Percentiles rank a stretch among this genome's conserved stretches.
Evolutionary conservation across 2,329 filamentous ascomycete species (phyloP).

Genomic region (Diaporthe sp.): DNA sequence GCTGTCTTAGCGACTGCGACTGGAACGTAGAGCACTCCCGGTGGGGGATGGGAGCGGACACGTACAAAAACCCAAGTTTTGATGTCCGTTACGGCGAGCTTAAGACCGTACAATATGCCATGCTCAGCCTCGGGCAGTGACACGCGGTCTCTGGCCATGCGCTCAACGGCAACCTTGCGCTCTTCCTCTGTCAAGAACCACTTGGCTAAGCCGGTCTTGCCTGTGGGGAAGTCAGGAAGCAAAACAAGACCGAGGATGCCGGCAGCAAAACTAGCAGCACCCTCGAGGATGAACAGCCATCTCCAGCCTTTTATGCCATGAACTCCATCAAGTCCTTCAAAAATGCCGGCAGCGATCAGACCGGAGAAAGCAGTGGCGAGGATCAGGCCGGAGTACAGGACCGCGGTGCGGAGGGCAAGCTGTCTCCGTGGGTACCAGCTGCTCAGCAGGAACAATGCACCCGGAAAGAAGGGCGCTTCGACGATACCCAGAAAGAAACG

Average conservation of each 20-base stretch:
- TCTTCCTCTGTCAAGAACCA: constrained; percentile 25
- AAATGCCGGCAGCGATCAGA: constrained; percentile 73
- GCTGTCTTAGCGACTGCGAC: neutral
- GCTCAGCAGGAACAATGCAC: constrained; percentile 66
- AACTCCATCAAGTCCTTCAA: constrained; percentile 65
- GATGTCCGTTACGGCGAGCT: neutral
- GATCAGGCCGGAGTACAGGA: constrained; percentile 72
- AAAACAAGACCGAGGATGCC: constrained; percentile 48
- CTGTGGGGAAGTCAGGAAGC: constrained; percentile 38
- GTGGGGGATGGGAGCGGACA: neutral
- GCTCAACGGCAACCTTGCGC: constrained; percentile 7
- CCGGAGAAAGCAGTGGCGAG: constrained; percentile 79
- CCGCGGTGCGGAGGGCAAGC: constrained; percentile 71
- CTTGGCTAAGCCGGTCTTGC: constrained; percentile 1
- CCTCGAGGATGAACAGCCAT: constrained; percentile 45
- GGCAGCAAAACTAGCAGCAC: constrained; percentile 44
- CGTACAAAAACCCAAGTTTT: constrained; percentile 29
- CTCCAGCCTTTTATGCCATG: constrained; percentile 55
- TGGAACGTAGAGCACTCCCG: too few relatives aligned
- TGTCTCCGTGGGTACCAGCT: constrained; percentile 78
- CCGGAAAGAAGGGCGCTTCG: constrained; percentile 56
- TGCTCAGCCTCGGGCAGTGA: neutral
- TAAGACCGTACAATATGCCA: neutral
- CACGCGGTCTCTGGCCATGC: constrained; percentile 17
- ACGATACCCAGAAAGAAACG: constrained; percentile 59